Evolutionary conservation across 2,329 filamentous ascomycete species (phyloP), one percentile per base, ranked within the genome.

Genomic region (Zasmidium citrigriseum): DNA sequence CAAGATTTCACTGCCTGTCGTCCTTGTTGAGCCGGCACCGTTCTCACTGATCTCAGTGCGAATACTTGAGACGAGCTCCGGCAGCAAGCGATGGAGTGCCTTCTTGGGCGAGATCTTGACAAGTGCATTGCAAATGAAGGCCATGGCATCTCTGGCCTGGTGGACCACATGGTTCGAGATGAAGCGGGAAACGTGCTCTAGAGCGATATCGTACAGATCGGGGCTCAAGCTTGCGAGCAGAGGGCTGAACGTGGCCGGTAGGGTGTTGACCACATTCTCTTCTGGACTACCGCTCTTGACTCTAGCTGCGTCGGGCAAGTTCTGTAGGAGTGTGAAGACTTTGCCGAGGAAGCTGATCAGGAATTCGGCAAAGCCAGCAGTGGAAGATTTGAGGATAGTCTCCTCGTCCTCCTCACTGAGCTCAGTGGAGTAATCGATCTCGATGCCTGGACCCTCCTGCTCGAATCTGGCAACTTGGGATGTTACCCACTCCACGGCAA

Each of bases 31-130:
- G 1, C 93, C 96, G 20, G 95, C 95, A 51, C 93, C 91, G 72
- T 98, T 99, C 74, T 93, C 91, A 70, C 96, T 93, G 65, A 99
- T 99, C 75, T 99, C 95, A 60, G 91, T 96, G 62, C 93, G 90
- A 64, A 99, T 99, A 57, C 91, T 93, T 72, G 90, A 84, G 52
- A 96, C 89, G 54, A 98, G 82, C 79, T 96, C 91, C 1, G 95
- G 95, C 27, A 99, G 83, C 55, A 99, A 89, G 14, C 91, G 86
- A 72, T 93, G 95, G 52, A 99, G 81, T 0, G 95, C 92, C 78
- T 97, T 97, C 72, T 93, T 88, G 0, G 96, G 93, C 67, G 96
- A 91, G 66, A 96, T 91, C 76, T 98, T 98, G 82, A 95, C 96
- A 22, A 99, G 82, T 0, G 91, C 90, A 74, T 97, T 98, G 76